Base-by-base conservation (phyloP, 2,329 filamentous ascomycete species). In the Chaetoscypha palmicola region DNA sequence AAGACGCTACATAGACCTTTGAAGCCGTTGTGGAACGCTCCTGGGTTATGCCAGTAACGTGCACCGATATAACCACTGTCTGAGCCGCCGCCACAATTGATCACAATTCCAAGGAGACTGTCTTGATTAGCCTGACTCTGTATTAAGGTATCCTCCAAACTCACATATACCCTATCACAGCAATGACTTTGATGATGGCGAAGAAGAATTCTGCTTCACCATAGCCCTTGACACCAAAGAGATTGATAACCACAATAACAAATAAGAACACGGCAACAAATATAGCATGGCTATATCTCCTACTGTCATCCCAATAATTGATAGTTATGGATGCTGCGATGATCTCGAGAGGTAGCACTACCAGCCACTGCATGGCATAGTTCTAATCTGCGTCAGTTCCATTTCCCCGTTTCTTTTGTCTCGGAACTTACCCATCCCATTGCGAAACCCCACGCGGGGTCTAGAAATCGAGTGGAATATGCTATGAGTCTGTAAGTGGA, bases 361-460 rank as follows among this genome's bases (percentile, higher is more conserved):
- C 75, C 2, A 94, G 73, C 90, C 90, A 95, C 66, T 94, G 86
- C 54, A 95, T 64, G 3, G 86, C 86, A 63, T 95, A 94, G 59
- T 81, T 86, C 56, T 22, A 14, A 22, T 12, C 11, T 28, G 24
- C 24, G 21, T 37, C 23, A 37, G 34, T 11, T 16, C 28, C 17
- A 23, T 20, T 26, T 21, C 5, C 30, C 12, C 2, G 19, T 9
- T 19, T 5, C 1, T 21, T 21, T 32, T 11, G 9, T 5, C 7
- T 11, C 12, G 12, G 7, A 11, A 38, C 55, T 44, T 52, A 58
- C 54, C 88, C 88, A 94, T 12, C 88, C 89, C 86, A 95, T 94
- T 36, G 88, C 86, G 60, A 94, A 94, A 0, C 89, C 89, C 88
- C 88, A 95, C 0, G 90, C 90, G 1, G 90, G 91, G 59, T 96